Evolutionary conservation across 108 stramenopile species (phyloP), one percentile per base, ranked within the genome.

Genomic region (Cylindrotheca closterium): DNA sequence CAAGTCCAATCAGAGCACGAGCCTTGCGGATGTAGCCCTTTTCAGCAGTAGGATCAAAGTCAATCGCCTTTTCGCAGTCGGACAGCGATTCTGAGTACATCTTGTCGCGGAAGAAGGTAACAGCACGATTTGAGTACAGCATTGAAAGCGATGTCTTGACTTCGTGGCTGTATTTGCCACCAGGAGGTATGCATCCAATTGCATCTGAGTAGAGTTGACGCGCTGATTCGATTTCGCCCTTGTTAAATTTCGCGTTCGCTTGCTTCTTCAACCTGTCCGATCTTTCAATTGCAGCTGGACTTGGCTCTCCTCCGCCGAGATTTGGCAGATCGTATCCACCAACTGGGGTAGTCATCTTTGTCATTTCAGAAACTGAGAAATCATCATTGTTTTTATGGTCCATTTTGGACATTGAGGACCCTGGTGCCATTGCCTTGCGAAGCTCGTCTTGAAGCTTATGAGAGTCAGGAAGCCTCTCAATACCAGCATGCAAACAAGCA

Each of bases 241-340:
- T 68, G 49, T 70, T 76, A 33, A 76, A 76, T 46, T 70, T 70
- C 28, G 68, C 63, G 47, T 76, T 76, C 42, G 75, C 75, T 25
- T 76, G 68, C 17, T 69, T 65, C 63, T 76, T 76, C 32, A 76
- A 49, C 30, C 62, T 47, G 32, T 70, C 68, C 17, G 68, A 67
- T 1, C 72, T 57, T 18, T 73, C 72, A 19, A 73, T 47, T 8
- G 63, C 53, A n/a, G 70, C 55, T n/a, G 61, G 70, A 33, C 53
- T 71, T 19, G 70, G 70, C 51, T 71, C 70, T 27, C 70, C 70
- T 15, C 52, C 70, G 0, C 63, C 70, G 4, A 55, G 61, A 45
- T 58, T 28, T n/a, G 60, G 60, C 68, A 70, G 60, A 30, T 71
- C 70, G 15, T 71, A 52, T 55, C 52, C 54, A 25, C 60, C 28